phyloP scores from a whole-genome alignment of 1,284 basidiomycete species.

The Athelia psychrophila region DNA sequence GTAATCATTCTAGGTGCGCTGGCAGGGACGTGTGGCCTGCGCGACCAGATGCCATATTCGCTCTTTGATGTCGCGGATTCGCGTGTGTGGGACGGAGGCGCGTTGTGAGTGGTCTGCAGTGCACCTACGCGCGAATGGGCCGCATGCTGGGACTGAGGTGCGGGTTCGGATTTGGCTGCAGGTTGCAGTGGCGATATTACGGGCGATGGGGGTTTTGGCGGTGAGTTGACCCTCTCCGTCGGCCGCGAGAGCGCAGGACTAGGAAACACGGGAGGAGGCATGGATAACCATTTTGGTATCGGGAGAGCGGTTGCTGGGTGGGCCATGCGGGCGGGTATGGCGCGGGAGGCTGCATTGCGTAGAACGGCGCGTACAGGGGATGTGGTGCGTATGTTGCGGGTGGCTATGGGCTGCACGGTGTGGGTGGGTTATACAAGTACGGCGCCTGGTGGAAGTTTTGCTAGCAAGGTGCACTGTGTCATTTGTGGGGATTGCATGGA shows the following conservation, averaged over 20 bases:
- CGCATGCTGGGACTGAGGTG: constrained; percentile 19
- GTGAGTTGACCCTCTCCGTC: background rate
- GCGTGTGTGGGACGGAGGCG: background rate
- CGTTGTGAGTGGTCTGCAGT: background rate
- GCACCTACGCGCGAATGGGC: constrained; percentile 4
- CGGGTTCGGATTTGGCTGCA: constrained; percentile 19
- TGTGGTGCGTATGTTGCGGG: background rate
- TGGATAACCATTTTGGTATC: constrained; percentile 35
- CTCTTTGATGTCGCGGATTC: constrained; percentile 7
- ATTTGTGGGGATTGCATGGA: constrained; percentile 16
- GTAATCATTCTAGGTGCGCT: constrained; percentile 66
- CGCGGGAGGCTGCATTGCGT: background rate
- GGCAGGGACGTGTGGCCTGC: constrained; percentile 56
- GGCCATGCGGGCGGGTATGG: constrained; percentile 32
- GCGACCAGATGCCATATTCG: constrained; percentile 64
- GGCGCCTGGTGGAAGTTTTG: constrained; percentile 20
- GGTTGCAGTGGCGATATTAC: constrained; percentile 4
- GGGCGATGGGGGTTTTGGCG: background rate
- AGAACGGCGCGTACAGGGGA: background rate
- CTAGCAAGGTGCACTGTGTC: constrained; percentile 14
- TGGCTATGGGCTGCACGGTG: constrained; percentile 5
- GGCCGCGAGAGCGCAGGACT: background rate
- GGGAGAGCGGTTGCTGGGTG: constrained; percentile 29
- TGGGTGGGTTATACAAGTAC: constrained; percentile 15
- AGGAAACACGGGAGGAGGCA: constrained; percentile 24